Conservation (phyloP, 192 early-diverging fungal genomes). For the Coemansia sp. region DNA sequence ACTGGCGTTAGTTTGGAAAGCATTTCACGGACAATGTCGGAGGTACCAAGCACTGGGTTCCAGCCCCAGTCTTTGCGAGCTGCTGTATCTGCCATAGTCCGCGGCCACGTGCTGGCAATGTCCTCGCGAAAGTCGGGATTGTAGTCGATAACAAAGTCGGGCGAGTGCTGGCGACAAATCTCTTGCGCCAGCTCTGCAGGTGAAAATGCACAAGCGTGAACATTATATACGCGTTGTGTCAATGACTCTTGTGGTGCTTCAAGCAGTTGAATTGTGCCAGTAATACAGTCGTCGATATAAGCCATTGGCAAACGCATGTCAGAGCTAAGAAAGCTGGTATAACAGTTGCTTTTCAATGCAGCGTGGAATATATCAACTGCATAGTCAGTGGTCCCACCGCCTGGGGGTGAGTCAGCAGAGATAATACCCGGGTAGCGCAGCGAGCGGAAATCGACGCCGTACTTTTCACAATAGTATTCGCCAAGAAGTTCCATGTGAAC, state of each 20-base stretch:
- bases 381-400: slow-evolving; percentile 69
- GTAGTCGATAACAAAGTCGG: slow-evolving; percentile 61
- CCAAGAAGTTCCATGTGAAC: slow-evolving; percentile 66
- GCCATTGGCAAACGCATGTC: slow-evolving; percentile 66
- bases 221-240: slow-evolving; percentile 64
- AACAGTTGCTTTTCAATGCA: slow-evolving; percentile 59
- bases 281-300: slow-evolving; percentile 65
- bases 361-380: slow-evolving; percentile 70
- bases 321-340: slow-evolving; percentile 60
- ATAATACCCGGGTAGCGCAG: slow-evolving; percentile 68
- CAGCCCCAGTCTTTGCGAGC: slow-evolving; percentile 67
- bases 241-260: slow-evolving; percentile 53
- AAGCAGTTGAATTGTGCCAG: slow-evolving; percentile 63
- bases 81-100: slow-evolving; percentile 58
- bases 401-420: slow-evolving; percentile 64
- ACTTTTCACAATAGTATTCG: slow-evolving; percentile 67
- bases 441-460: slow-evolving; percentile 64
- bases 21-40: slow-evolving; percentile 64
- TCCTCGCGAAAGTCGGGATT: slow-evolving; percentile 61
- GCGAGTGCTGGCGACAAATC: slow-evolving; percentile 54
- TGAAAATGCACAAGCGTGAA: slow-evolving; percentile 62
- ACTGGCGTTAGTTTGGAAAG: slow-evolving; percentile 57
- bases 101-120: slow-evolving; percentile 68
- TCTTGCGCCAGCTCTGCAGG: slow-evolving; percentile 58
- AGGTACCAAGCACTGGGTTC: slow-evolving; percentile 59